Base-by-base conservation (phyloP, 2,329 filamentous ascomycete genomes). In the Emergomyces orientalis region DNA sequence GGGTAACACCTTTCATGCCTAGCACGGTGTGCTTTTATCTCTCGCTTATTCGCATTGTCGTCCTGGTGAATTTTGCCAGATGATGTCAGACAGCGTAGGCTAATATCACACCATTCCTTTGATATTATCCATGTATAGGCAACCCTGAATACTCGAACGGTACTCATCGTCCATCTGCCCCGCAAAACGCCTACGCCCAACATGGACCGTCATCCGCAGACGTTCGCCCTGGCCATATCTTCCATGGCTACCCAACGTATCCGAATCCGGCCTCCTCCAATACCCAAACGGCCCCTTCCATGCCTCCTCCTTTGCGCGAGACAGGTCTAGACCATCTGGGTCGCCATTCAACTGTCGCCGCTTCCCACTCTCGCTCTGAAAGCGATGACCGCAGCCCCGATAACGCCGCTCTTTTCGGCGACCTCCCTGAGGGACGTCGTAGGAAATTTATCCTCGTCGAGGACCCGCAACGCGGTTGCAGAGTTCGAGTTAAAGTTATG, bases 381-480 rank as follows among this genome's bases (percentile, higher is more conserved):
- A 61, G 68, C 59, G 68, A 69, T 34, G 66, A 65, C 1, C 63
- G 67, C 34, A 65, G 65, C 5, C 60, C 45, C 37, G 54, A 62
- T 19, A 64, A 66, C 54, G 45, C 86, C 19, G 86, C 86, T 58
- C 84, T 97, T 54, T 97, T 97, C 74, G 90, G 91, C 58, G 88
- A 94, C 67, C 84, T 96, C 60, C 91, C 92, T 1, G 91, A 94
- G 71, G 87, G 88, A 60, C 96, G 96, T 79, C 90, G 91, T 71
- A 88, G 93, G 73, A 97, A 97, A 76, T 97, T 97, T 76, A 96
- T 97, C 69, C 84, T 97, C 11, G 91, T 97, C 34, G 92, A 97
- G 68, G 93, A 97, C 74, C 87, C 86, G 60, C 88, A 91, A 65
- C 88, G 90, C 43, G 88, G 88, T 60, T 88, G 86, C 59, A 85